Percentiles rank a stretch among this genome's conserved stretches.
Conservation (phyloP, 768 basidiomycete species). For the Hypholoma fasciculare region DNA sequence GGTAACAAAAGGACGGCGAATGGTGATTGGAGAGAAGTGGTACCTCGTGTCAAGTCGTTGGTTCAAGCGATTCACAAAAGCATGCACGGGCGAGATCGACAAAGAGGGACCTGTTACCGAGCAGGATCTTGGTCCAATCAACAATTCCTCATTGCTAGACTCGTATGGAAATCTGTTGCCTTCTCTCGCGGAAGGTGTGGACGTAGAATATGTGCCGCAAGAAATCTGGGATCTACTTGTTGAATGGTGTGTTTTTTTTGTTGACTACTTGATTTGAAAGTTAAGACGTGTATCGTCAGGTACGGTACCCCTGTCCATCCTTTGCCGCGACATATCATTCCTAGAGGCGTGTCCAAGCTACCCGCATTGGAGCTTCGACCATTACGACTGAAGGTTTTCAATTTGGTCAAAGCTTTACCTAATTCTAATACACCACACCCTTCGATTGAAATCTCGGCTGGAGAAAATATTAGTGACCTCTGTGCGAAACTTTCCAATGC, state of each 20-base stretch:
- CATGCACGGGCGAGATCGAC: conserved; percentile 66
- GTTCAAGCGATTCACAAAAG: conserved; percentile 76
- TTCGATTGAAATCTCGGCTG: conserved; percentile 48
- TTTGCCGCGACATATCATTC: conserved; percentile 68
- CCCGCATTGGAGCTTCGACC: conserved; percentile 73
- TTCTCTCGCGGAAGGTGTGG: conserved; percentile 55
- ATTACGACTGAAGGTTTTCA: conserved; percentile 58
- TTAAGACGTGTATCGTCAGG: conserved; percentile 40
- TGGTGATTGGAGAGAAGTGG: conserved; percentile 76
- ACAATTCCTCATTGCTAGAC: conserved; percentile 70
- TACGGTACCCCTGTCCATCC: conserved; percentile 62
- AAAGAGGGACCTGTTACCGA: conserved; percentile 67
- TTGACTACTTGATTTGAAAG: background rate
- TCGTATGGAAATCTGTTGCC: conserved; percentile 45
- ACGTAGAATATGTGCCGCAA: conserved; percentile 77
- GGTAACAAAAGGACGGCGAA: conserved; percentile 41
- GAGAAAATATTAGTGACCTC: conserved; percentile 47
- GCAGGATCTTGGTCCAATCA: conserved; percentile 68
- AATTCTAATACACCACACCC: conserved; percentile 25
- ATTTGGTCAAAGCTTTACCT: conserved; percentile 36
- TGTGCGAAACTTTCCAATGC: conserved; percentile 39
- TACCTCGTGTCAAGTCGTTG: conserved; percentile 71
- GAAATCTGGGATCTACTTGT: conserved; percentile 69
- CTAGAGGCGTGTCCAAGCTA: conserved; percentile 50
- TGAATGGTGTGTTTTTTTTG: conserved; percentile 55